Conservation (phyloP, 2,329 filamentous ascomycete genomes). For the Fusarium nematophilum region DNA sequence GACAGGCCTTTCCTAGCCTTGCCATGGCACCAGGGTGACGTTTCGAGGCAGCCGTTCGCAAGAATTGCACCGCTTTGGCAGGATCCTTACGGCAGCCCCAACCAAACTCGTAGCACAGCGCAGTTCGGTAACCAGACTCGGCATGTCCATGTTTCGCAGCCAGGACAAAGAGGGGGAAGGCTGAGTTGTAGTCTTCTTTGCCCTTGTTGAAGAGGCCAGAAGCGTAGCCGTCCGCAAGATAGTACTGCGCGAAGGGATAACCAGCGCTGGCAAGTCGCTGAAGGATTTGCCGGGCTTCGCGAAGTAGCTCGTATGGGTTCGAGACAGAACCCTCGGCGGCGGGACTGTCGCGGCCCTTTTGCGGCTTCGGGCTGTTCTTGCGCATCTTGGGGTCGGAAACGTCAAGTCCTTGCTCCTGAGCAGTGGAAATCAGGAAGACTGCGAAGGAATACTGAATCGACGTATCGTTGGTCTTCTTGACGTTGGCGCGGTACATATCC, state of each 20-base stretch:
- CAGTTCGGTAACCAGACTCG: constrained; percentile 93
- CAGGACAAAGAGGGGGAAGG: constrained; percentile 91
- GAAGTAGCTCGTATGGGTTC: constrained; percentile 76
- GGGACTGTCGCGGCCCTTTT: constrained; percentile 60
- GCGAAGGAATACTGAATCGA: constrained; percentile 97
- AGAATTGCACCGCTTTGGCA: constrained; percentile 92
- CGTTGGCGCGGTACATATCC: constrained; percentile 96
- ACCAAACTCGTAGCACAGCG: constrained; percentile 96
- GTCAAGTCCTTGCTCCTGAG: constrained; percentile 78
- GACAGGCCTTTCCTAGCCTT: constrained; percentile 88
- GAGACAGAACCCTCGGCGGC: constrained; percentile 58
- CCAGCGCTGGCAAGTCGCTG: constrained; percentile 87
- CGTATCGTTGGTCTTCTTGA: constrained; percentile 94
- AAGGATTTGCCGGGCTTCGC: constrained; percentile 89
- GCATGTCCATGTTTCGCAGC: constrained; percentile 98
- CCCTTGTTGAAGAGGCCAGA: constrained; percentile 96
- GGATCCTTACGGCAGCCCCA: constrained; percentile 95
- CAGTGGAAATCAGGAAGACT: constrained; percentile 90
- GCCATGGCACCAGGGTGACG: constrained; percentile 96
- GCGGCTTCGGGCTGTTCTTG: constrained; percentile 60
- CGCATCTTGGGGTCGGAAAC: constrained; percentile 58
- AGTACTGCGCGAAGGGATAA: constrained; percentile 98
- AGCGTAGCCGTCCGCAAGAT: constrained; percentile 92
- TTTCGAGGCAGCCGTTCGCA: constrained; percentile 89
- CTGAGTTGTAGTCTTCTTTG: constrained; percentile 89